phyloP scores from a whole-genome alignment of 345 rosid species.

The Jatropha curcas region DNA sequence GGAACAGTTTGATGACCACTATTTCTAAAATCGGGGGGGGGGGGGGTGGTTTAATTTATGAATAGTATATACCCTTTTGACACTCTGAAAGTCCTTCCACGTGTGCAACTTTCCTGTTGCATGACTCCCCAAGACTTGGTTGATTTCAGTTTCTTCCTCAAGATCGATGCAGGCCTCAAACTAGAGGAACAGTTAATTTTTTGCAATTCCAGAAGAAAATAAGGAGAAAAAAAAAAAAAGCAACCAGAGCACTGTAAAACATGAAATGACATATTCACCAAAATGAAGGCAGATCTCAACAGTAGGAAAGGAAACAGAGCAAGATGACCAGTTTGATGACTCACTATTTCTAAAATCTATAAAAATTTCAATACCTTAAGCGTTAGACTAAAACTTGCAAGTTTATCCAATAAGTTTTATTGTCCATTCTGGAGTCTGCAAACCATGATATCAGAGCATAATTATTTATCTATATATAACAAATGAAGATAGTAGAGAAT shows the following conservation, averaged over 20 bases:
- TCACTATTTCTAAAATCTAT: slow-evolving; percentile 9
- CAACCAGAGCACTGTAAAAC: not conserved
- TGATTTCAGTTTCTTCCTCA: slow-evolving; percentile 27
- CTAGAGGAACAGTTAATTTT: slow-evolving; percentile 24
- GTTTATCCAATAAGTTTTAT: slow-evolving; percentile 16
- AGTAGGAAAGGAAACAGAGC: not conserved
- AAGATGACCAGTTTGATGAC: not conserved
- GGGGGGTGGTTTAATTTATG: slow-evolving; percentile 3
- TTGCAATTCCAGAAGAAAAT: slow-evolving; percentile 7
- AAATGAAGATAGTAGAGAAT: slow-evolving; percentile 21
- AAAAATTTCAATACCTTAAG: not conserved
- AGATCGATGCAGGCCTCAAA: slow-evolving; percentile 17
- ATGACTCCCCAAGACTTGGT: slow-evolving; percentile 16
- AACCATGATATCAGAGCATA: slow-evolving; percentile 20
- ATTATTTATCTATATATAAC: not conserved
- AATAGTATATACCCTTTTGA: slow-evolving; percentile 15
- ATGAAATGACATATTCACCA: not conserved
- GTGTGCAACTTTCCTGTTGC: slow-evolving; percentile 17
- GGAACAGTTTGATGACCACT: no score
- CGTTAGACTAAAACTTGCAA: not conserved
- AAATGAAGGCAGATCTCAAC: slow-evolving; percentile 8
- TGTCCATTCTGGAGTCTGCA: slow-evolving; percentile 39
- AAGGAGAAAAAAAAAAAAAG: slow-evolving; percentile 1
- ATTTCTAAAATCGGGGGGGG: not conserved
- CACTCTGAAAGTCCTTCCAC: slow-evolving; percentile 18